A percentile compares a stretch with the other conserved stretches of the same genome.
These are phyloP conservation scores for Leccinum pellstonianum DNA, from an alignment of 768 basidiomycete species.

Conservation along the genomic window DNA sequence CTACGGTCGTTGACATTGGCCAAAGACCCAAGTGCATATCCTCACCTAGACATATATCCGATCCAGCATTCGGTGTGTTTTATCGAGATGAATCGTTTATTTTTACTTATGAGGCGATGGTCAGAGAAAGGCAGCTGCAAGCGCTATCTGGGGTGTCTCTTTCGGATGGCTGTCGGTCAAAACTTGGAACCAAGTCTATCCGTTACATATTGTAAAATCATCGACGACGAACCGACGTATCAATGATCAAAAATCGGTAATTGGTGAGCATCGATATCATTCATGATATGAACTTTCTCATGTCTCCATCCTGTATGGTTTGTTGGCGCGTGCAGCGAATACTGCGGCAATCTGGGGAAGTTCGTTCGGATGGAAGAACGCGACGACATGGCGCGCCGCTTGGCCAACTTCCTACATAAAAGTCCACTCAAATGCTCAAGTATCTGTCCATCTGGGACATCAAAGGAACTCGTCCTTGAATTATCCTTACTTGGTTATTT, in stretches of 20 bases:
- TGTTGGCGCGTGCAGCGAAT: constrained; percentile 45
- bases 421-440: not conserved
- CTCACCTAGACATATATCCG: constrained; percentile 43
- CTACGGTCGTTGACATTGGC: constrained; percentile 19
- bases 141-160: constrained; percentile 16
- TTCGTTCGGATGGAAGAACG: constrained; percentile 22
- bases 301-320: constrained; percentile 50
- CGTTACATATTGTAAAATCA: constrained; percentile 8
- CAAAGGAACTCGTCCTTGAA: constrained; percentile 8
- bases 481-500: constrained; percentile 30
- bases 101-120: constrained; percentile 4
- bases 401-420: constrained; percentile 13
- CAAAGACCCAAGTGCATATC: constrained; percentile 41
- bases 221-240: not conserved
- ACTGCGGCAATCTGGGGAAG: constrained; percentile 31
- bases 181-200: constrained; percentile 22
- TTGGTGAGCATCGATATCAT: constrained; percentile 3
- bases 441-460: constrained; percentile 1
- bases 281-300: constrained; percentile 1
- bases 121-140: constrained; percentile 6
- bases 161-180: constrained; percentile 22
- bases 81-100: not conserved
- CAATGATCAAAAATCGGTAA: not conserved
- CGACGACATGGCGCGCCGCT: constrained; percentile 17
- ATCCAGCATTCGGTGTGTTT: constrained; percentile 9